phyloP scores from a whole-genome alignment of 306 rosid genomes.

The Acacia melanoxylon region DNA sequence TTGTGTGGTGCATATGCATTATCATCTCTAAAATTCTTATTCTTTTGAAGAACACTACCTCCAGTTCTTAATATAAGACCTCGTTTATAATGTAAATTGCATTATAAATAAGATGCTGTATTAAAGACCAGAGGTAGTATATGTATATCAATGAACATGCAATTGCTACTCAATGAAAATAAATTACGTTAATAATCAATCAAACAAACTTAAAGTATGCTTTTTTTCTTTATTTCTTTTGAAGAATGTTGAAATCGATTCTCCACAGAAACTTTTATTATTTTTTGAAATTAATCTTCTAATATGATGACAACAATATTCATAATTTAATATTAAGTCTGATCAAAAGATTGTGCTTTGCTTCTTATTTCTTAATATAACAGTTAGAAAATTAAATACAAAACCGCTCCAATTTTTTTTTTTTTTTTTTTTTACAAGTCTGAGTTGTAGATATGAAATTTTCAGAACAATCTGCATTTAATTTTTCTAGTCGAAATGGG shows the following conservation, averaged over 20 bases:
- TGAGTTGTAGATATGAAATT: too few relatives aligned
- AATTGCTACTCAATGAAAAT: background rate
- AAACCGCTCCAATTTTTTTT: too few relatives aligned
- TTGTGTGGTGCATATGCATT: background rate
- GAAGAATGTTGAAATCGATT: background rate
- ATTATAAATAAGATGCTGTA: too few relatives aligned
- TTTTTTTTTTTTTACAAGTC: too few relatives aligned
- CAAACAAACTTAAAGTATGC: background rate
- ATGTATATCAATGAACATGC: background rate
- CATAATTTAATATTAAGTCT: too few relatives aligned
- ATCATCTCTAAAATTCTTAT: background rate
- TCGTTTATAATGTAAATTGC: too few relatives aligned
- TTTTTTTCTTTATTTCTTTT: background rate
- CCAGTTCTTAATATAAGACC: too few relatives aligned
- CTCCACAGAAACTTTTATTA: background rate
- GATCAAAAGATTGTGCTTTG: background rate
- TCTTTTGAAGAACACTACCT: background rate
- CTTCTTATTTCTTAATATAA: background rate
- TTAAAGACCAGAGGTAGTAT: too few relatives aligned
- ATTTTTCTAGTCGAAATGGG: background rate
- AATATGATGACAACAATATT: too few relatives aligned
- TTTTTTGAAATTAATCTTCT: too few relatives aligned
- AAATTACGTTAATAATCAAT: background rate
- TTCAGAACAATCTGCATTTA: too few relatives aligned
- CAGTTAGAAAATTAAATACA: background rate